Percentiles rank a stretch among this genome's conserved stretches.
Conservation (phyloP, 2,329 filamentous ascomycete genomes). For the Bipolaris oryzae region DNA sequence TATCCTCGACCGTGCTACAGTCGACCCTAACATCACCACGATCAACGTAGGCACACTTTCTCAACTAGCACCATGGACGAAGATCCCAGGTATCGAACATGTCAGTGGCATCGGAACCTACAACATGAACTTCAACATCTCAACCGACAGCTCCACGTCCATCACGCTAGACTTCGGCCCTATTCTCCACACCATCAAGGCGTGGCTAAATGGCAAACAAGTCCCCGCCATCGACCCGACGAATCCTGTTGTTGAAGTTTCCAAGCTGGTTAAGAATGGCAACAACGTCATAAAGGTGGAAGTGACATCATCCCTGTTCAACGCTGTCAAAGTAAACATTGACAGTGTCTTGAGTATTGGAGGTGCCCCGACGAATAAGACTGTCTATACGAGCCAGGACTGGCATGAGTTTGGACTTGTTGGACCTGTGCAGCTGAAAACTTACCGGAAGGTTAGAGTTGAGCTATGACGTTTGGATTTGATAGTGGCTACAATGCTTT, state of each 20-base stretch:
- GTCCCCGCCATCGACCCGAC: not conserved
- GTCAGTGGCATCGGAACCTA: not conserved
- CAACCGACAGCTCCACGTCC: not conserved
- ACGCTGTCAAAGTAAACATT: not conserved
- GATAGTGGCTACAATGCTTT: no score
- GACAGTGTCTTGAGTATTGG: not conserved
- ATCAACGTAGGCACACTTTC: not conserved
- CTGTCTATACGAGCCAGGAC: not conserved
- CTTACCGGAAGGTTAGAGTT: not conserved
- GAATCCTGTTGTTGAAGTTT: not conserved
- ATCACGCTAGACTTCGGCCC: not conserved
- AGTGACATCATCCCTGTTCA: not conserved
- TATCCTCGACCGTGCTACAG: not conserved
- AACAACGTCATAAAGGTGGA: not conserved
- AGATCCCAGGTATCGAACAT: not conserved
- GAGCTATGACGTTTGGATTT: no score
- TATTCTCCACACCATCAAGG: not conserved
- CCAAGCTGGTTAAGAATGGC: not conserved
- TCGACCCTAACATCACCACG: not conserved
- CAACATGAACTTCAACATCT: not conserved
- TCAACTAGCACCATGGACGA: not conserved
- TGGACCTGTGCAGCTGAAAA: not conserved
- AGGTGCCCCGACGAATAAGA: not conserved
- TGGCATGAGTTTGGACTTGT: not conserved
- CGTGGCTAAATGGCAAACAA: not conserved